Conservation (phyloP, 2,329 filamentous ascomycete genomes). For the Sporothrix phasma region DNA sequence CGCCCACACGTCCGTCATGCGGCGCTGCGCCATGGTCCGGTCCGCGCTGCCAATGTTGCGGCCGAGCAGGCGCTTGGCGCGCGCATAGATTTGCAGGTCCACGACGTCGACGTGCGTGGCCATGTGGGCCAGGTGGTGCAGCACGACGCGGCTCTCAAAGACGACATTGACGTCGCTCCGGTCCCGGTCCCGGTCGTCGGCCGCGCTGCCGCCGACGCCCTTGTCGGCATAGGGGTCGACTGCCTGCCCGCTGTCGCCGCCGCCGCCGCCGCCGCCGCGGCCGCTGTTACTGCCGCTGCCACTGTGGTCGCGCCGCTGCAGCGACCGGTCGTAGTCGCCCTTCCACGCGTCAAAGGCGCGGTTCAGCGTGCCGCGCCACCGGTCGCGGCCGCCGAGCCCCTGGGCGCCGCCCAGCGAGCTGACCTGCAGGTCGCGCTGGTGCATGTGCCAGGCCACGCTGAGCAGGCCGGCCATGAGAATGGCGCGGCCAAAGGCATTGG, state of each 20-base stretch:
- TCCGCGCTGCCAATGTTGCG: conserved; percentile 76
- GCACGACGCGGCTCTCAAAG: conserved; percentile 77
- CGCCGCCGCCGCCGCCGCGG: conserved; percentile 25
- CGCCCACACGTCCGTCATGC: conserved; percentile 86
- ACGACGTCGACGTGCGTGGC: conserved; percentile 95
- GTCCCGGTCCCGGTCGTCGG: conserved; percentile 33
- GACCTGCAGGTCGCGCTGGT: conserved; percentile 87
- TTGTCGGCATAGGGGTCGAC: conserved; percentile 10
- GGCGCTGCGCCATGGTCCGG: conserved; percentile 64
- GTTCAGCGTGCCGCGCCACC: conserved; percentile 79
- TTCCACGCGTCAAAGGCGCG: conserved; percentile 92
- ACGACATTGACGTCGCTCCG: conserved; percentile 55
- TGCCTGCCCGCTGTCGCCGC: conserved; percentile 49
- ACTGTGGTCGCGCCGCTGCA: conserved; percentile 42
- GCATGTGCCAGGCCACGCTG: conserved; percentile 96
- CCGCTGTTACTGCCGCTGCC: conserved; percentile 29
- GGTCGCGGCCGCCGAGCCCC: conserved; percentile 75
- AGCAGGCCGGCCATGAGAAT: conserved; percentile 90
- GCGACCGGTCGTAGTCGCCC: conserved; percentile 73
- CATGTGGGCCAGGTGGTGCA: conserved; percentile 94
- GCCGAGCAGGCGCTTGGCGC: conserved; percentile 74
- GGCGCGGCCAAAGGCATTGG: conserved; percentile 86
- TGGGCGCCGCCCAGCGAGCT: conserved; percentile 66
- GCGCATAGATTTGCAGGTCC: conserved; percentile 93
- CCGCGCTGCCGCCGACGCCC: conserved; percentile 30